Base-by-base conservation (phyloP, 495 filamentous ascomycete species). In the Gamarada debralockiae region DNA sequence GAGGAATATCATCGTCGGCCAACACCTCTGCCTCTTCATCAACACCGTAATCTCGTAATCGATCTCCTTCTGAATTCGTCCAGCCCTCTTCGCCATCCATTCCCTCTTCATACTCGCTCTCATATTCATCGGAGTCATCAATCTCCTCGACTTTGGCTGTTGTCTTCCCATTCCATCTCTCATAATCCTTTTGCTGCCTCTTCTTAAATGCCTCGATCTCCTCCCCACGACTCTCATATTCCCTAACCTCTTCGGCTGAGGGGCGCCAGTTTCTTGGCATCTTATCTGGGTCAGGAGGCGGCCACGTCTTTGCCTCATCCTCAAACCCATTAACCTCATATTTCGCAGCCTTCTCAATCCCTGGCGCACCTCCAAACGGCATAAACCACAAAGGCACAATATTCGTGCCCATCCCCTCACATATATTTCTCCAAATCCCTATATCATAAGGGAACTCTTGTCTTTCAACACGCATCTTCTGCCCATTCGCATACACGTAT, bases 381-480 rank as follows among this genome's bases (percentile, higher is more conserved):
- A 74, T 54, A 40, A 79, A 53, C 84, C 79, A 70, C 64, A 71
- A 13, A 0, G 72, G 36, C 3, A 65, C 46, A 59, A 69, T 70
- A 72, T 73, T 15, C 0, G 78, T 76, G 2, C 89, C 90, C 83
- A 95, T 91, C 25, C 78, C 85, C 50, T 85, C 80, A 50, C 70
- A 80, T 41, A 92, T 70, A 62, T 96, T 96, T 18, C 71, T 70
- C 76, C 83, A 93, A 42, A 97, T 75, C 8, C 93, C 95, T 52
- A 97, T 77, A 64, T 98, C 93, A 60, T 95, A 97, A 0, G 90
- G 90, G 64, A 90, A 96, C 60, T 95, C 90, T 58, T 93, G 84
- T 41, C 76, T 77, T 38, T 68, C 67, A 49, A 91, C 76, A 10
- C 67, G 65, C 56, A 73, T 37, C 53, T 65, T 44, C 46, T 55